phyloP scores from a whole-genome alignment of 305 asterid genomes.

The Galium porrigens region DNA sequence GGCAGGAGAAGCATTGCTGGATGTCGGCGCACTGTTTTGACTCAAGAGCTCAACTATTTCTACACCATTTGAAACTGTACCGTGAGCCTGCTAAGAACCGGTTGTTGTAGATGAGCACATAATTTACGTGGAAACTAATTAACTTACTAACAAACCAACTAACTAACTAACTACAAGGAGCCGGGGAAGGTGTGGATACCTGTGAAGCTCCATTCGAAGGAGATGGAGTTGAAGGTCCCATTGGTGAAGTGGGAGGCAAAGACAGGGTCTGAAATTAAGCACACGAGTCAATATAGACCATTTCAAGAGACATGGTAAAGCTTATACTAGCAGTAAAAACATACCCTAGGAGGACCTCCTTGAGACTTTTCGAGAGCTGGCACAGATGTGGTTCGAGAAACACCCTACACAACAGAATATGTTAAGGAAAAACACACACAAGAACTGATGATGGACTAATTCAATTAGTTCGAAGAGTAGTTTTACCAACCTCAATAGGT shows the following conservation, averaged over 20 bases:
- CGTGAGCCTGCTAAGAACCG: constrained; percentile 24
- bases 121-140: neutral
- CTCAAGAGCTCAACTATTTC: constrained; percentile 25
- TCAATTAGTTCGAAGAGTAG: neutral
- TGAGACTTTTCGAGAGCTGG: constrained; percentile 50
- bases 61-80: constrained; percentile 28
- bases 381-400: constrained; percentile 35
- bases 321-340: neutral
- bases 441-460: constrained; percentile 5
- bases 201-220: constrained; percentile 31
- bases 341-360: constrained; percentile 57
- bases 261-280: neutral
- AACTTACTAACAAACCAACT: neutral
- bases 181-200: constrained; percentile 13
- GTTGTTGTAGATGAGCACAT: neutral
- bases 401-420: constrained; percentile 32
- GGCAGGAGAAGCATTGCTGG: constrained; percentile 18
- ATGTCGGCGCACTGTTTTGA: constrained; percentile 21
- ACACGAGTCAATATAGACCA: neutral
- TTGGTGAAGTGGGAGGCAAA: neutral
- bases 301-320: neutral
- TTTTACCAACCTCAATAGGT: constrained; percentile 51
- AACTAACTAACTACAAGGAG: neutral
- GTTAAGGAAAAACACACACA: constrained; percentile 12
- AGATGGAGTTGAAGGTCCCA: constrained; percentile 47